Evolutionary conservation across 1,284 basidiomycete genomes (phyloP).

Genomic region (Exobasidium cylindrosporum): DNA sequence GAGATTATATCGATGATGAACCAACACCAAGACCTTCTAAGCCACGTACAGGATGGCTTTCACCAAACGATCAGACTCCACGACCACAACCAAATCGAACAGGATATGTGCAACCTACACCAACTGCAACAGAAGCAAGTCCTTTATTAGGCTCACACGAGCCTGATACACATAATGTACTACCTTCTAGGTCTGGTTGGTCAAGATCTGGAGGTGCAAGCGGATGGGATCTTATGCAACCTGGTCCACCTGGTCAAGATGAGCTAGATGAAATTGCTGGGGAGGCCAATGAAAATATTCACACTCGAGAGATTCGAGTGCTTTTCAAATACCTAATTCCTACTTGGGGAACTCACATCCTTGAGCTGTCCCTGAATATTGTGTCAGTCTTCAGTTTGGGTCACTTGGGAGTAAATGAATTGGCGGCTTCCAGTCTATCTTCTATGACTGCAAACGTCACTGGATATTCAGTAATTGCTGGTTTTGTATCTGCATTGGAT

Average conservation of each 20-base stretch:
- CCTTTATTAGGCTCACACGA: constrained; percentile 1
- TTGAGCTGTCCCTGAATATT: constrained; percentile 49
- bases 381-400: constrained; percentile 50
- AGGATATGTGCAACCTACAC: neutral
- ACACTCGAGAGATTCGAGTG: constrained; percentile 40
- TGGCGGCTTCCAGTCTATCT: constrained; percentile 48
- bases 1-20: constrained; percentile 8
- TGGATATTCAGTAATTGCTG: constrained; percentile 57
- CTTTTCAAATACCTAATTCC: constrained; percentile 41
- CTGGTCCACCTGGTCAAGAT: constrained; percentile 11
- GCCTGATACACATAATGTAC: neutral
- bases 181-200: neutral
- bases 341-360: constrained; percentile 47
- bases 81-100: neutral
- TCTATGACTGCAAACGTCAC: constrained; percentile 53
- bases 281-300: constrained; percentile 12
- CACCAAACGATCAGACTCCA: neutral
- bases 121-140: neutral
- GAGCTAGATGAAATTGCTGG: constrained; percentile 7
- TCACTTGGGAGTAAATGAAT: constrained; percentile 48
- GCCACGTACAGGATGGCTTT: constrained; percentile 1
- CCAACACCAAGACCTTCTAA: constrained; percentile 4
- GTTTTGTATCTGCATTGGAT: constrained; percentile 77
- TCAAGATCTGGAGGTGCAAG: neutral
- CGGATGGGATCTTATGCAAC: constrained; percentile 8